Base-by-base conservation (phyloP, 805 yeast genomes). In the Sporopachydermia lactativora region DNA sequence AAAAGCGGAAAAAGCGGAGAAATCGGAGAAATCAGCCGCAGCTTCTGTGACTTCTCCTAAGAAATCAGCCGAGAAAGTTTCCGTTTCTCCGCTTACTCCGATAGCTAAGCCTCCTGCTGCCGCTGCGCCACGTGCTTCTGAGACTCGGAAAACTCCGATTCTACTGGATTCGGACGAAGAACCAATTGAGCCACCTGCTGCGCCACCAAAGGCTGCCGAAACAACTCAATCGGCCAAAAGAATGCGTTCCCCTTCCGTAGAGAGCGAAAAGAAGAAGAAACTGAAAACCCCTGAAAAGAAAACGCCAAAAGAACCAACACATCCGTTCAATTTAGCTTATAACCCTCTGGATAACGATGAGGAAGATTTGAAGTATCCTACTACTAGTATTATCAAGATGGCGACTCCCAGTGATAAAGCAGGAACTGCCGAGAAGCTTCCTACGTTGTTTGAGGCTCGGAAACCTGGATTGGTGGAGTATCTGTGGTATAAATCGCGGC, bases 261-360 rank as follows among this genome's bases (percentile, higher is more conserved):
- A 24, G 31, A 24, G 13, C 8, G 31, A 24, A 8, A 24, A 24
- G n/a, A 24, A 24, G 31, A 24, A 24, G 31, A 24, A 24, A 24
- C 31, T n/a, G 13, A 24, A 24, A 24, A n/a, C n/a, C 31, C 31
- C 8, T 8, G 8, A 8, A 24, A 24, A 24, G 31, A 8, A 24
- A 24, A n/a, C 8, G n/a, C 8, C 31, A 24, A 24, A 24, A 8
- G 31, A 8, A 8, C 31, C n/a, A 8, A 24, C n/a, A 24, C 31
- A 24, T 24, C 31, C 31, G 31, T 24, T 24, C 8, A 24, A 24
- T 24, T 24, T 24, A 24, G 31, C 31, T 8, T 24, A 24, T 24
- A 24, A n/a, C n/a, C 31, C 31, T 24, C 31, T 24, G n/a, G 31
- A 24, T n/a, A 24, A 24, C 31, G 31, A 24, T 24, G 31, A 24